These are phyloP conservation scores for Miscanthus lutarioriparius DNA, from an alignment of 176 grass and related monocot genomes.

Conservation along the genomic window DNA sequence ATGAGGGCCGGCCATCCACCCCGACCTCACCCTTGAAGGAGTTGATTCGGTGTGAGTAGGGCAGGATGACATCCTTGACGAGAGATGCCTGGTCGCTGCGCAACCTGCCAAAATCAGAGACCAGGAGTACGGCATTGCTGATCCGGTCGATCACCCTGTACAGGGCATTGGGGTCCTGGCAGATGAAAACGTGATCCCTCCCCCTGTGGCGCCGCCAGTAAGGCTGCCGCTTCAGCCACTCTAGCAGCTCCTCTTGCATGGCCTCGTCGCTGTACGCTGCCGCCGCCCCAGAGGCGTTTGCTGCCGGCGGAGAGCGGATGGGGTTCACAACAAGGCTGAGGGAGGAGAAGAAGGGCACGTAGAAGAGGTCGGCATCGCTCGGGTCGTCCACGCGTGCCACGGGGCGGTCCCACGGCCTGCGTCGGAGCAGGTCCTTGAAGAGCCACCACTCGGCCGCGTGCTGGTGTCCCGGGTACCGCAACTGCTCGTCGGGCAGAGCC, in stretches of 20 bases:
- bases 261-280: constrained; percentile 65
- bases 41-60: constrained; percentile 90
- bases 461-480: constrained; percentile 83
- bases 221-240: constrained; percentile 67
- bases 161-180: constrained; percentile 92
- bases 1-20: constrained; percentile 49
- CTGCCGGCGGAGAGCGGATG: constrained; percentile 38
- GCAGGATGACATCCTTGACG: constrained; percentile 90
- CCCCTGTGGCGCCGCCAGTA: constrained; percentile 72
- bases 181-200: constrained; percentile 88
- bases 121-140: constrained; percentile 74
- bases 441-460: constrained; percentile 92
- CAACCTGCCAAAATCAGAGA: constrained; percentile 89
- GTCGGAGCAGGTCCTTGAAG: constrained; percentile 61
- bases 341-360: constrained; percentile 94
- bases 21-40: constrained; percentile 61
- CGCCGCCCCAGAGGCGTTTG: constrained; percentile 22
- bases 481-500: constrained; percentile 32
- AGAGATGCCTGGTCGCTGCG: constrained; percentile 74
- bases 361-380: constrained; percentile 82
- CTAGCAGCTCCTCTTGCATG: constrained; percentile 82
- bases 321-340: constrained; percentile 95
- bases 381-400: constrained; percentile 63
- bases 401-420: constrained; percentile 33
- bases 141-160: constrained; percentile 69